Percentiles rank a stretch among this genome's conserved stretches.
Evolutionary conservation across 768 basidiomycete genomes (phyloP).

Genomic region (Suillus americanus): DNA sequence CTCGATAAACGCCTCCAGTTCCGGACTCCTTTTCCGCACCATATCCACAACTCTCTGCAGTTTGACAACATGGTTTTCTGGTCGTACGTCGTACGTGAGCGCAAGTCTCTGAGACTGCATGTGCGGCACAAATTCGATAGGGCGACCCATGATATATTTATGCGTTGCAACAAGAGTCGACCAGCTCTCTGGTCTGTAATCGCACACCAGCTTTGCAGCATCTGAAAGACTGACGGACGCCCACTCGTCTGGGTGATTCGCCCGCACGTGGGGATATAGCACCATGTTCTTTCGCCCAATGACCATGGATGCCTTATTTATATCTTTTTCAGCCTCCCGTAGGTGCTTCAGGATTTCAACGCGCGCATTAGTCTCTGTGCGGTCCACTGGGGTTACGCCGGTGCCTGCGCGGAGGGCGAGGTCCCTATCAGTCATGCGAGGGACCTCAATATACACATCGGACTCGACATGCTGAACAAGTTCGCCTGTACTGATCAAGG

Average conservation of each 20-base stretch:
- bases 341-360: constrained; percentile 62
- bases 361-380: constrained; percentile 53
- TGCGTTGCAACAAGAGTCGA: constrained; percentile 56
- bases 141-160: constrained; percentile 57
- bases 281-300: constrained; percentile 25
- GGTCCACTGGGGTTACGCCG: constrained; percentile 25
- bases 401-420: constrained; percentile 50
- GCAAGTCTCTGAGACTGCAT: constrained; percentile 42
- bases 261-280: constrained; percentile 46
- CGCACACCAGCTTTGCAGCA: constrained; percentile 46
- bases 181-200: constrained; percentile 19
- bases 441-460: constrained; percentile 66
- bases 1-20: constrained; percentile 46
- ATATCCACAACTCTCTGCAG: constrained; percentile 49
- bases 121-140: constrained; percentile 53
- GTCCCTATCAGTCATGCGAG: constrained; percentile 48
- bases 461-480: constrained; percentile 44
- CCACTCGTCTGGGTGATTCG: constrained; percentile 53
- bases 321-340: constrained; percentile 47
- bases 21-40: constrained; percentile 39
- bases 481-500: constrained; percentile 46
- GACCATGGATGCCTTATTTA: constrained; percentile 45
- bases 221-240: constrained; percentile 50
- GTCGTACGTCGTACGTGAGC: constrained; percentile 64
- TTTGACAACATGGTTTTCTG: constrained; percentile 51